phyloP scores from a whole-genome alignment of 2,329 filamentous ascomycete genomes.

The Lachnellula cervina region DNA sequence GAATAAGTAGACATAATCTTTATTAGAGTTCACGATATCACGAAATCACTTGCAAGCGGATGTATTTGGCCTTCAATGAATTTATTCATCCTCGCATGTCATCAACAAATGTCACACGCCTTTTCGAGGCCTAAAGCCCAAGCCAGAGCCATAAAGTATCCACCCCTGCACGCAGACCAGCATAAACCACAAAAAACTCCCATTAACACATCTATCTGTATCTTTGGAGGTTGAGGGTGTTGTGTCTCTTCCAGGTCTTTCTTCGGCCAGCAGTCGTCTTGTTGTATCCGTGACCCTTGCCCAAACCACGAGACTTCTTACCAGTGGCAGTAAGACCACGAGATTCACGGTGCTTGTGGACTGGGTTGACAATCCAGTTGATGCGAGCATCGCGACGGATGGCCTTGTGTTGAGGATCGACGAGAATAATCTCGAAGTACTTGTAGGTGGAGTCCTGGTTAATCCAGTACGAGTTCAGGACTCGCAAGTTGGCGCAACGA shows the following conservation, averaged over 20 bases:
- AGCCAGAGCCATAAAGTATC: slow-evolving; percentile 23
- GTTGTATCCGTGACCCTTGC: slow-evolving; percentile 99
- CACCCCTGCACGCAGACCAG: slow-evolving; percentile 18
- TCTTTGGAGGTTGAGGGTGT: slow-evolving; percentile 98
- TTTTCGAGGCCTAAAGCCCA: slow-evolving; percentile 16
- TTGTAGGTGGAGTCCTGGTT: slow-evolving; percentile 99
- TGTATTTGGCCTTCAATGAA: slow-evolving; percentile 3
- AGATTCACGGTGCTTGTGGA: slow-evolving; percentile 99
- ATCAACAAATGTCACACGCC: slow-evolving; percentile 20
- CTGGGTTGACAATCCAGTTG: slow-evolving; percentile 99
- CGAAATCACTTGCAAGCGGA: background rate
- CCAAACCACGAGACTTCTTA: slow-evolving; percentile 99
- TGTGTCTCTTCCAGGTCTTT: slow-evolving; percentile 99
- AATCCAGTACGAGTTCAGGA: slow-evolving; percentile 99
- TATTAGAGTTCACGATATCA: background rate
- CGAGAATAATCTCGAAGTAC: slow-evolving; percentile 99
- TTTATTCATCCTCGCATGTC: slow-evolving; percentile 21
- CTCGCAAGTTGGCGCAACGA: slow-evolving; percentile 97
- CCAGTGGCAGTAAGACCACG: slow-evolving; percentile 96
- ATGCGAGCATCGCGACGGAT: slow-evolving; percentile 98
- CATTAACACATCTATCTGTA: slow-evolving; percentile 65
- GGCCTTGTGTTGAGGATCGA: slow-evolving; percentile 99
- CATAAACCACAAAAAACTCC: slow-evolving; percentile 24
- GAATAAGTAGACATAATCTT: too few relatives aligned
- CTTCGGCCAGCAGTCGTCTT: slow-evolving; percentile 94